Evolutionary conservation across 345 rosid genomes (phyloP).

Genomic region (Lumnitzera littorea): DNA sequence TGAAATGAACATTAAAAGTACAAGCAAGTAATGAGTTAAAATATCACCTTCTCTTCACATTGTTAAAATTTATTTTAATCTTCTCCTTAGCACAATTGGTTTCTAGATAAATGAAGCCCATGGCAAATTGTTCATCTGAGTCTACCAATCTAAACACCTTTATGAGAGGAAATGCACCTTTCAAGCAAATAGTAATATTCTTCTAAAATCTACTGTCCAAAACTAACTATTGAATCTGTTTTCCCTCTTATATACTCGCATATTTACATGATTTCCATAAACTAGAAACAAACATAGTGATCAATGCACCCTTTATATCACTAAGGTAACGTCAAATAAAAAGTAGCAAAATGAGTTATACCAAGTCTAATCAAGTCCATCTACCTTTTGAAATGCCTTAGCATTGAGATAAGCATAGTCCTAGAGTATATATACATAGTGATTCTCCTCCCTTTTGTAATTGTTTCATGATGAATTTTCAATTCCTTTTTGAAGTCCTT

Average conservation of each 20-base stretch:
- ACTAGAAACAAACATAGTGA: not conserved
- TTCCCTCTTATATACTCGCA: not conserved
- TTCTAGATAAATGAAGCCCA: too few species aligned
- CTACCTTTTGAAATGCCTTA: not conserved
- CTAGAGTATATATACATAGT: not conserved
- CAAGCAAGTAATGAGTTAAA: too few species aligned
- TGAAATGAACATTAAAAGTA: too few species aligned
- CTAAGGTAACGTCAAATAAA: not conserved
- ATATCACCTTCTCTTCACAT: too few species aligned
- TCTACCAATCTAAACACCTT: too few species aligned
- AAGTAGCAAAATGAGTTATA: not conserved
- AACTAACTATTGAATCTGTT: too few species aligned
- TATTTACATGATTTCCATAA: not conserved
- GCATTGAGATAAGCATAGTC: not conserved
- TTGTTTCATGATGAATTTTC: not conserved
- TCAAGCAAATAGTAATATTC: too few species aligned
- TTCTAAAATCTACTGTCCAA: too few species aligned
- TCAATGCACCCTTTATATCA: not conserved
- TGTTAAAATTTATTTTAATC: too few species aligned
- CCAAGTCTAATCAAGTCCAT: not conserved
- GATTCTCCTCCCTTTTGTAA: not conserved
- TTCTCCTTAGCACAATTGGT: too few species aligned
- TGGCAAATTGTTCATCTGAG: too few species aligned
- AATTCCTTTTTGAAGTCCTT: not conserved
- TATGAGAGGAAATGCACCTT: too few species aligned